phyloP scores from a whole-genome alignment of 371 early-diverging fungal species.

The Conidiobolus incongruus region DNA sequence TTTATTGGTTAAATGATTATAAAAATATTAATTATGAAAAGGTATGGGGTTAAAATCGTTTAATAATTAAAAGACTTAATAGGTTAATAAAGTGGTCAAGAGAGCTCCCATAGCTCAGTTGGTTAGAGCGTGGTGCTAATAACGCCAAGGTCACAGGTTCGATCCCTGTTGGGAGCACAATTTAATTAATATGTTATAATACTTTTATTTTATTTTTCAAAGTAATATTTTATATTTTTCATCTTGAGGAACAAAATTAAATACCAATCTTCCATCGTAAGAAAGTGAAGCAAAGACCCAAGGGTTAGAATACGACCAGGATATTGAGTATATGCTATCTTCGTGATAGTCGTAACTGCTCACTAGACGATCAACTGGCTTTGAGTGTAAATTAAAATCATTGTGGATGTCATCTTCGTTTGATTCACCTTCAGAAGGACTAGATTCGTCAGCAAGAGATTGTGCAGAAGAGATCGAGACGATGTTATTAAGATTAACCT shows the following conservation, averaged over 20 bases:
- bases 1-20: no score
- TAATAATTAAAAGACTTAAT: no score
- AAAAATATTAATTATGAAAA: no score
- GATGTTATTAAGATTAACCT: constrained; percentile 60
- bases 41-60: no score
- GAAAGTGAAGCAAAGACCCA: constrained; percentile 90
- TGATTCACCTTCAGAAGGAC: neutral
- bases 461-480: constrained; percentile 51
- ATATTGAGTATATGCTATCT: constrained; percentile 69
- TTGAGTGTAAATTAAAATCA: no score
- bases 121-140: constrained; percentile 29
- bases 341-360: constrained; percentile 56
- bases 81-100: no score
- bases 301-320: constrained; percentile 75
- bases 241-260: constrained; percentile 63
- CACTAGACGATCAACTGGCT: constrained; percentile 5
- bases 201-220: constrained; percentile 1
- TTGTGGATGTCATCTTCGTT: no score
- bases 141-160: constrained; percentile 26
- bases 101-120: constrained; percentile 19
- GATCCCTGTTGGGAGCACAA: constrained; percentile 20
- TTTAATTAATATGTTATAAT: neutral
- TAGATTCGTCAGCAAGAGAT: constrained; percentile 8
- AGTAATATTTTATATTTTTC: constrained; percentile 74
- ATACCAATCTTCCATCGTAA: constrained; percentile 73